Percentiles rank a stretch among this genome's conserved stretches.
Evolutionary conservation across 768 basidiomycete species (phyloP).

Genomic region (Mycena rosella): DNA sequence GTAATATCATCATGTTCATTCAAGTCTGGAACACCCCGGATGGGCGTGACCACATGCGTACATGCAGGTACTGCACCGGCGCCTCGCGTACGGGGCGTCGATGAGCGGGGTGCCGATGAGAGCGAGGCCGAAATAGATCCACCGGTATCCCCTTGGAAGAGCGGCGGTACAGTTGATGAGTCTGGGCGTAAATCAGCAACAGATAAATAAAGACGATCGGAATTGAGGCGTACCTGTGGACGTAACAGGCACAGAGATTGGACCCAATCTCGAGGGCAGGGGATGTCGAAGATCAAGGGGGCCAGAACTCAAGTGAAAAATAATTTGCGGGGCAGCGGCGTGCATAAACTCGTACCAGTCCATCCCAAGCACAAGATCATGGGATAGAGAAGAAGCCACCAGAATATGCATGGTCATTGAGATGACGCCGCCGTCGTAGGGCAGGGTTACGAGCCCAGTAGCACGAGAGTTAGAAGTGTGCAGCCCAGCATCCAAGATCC

Average conservation of each 20-base stretch:
- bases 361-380: not conserved
- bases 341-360: not conserved
- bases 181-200: not conserved
- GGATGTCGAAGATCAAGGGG: slow-evolving; percentile 5
- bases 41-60: no score
- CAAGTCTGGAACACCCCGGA: no score
- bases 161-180: not conserved
- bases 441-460: not conserved
- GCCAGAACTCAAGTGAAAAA: slow-evolving; percentile 12
- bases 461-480: no score
- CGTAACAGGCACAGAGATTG: no score
- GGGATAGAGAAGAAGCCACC: not conserved
- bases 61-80: not conserved
- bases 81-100: not conserved
- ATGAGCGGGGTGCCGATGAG: slow-evolving; percentile 5
- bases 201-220: not conserved
- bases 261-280: not conserved
- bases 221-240: slow-evolving; percentile 6
- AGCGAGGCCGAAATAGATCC: not conserved
- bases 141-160: not conserved
- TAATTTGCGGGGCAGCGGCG: no score
- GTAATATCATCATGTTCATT: not conserved
- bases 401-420: not conserved
- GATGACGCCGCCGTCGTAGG: not conserved
- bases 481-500: no score